phyloP scores from a whole-genome alignment of 1,284 basidiomycete species.

The Rhodofomes roseus region DNA sequence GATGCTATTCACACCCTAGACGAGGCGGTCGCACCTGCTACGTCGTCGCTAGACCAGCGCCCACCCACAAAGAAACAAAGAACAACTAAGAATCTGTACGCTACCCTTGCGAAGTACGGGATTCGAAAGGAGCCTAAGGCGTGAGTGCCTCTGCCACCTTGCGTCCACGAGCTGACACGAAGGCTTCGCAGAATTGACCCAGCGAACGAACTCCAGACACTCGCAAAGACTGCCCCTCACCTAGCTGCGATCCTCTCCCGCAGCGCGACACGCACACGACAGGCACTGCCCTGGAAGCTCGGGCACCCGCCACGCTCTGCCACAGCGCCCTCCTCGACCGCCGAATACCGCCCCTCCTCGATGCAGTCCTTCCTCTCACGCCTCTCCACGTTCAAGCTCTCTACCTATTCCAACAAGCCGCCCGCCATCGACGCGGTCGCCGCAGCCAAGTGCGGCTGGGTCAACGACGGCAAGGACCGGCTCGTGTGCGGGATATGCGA shows the following conservation, averaged over 20 bases:
- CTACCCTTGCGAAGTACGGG: constrained; percentile 73
- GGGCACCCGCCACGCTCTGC: constrained; percentile 20
- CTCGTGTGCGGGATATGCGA: constrained; percentile 67
- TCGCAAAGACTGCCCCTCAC: constrained; percentile 59
- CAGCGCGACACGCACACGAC: constrained; percentile 54
- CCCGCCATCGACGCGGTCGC: constrained; percentile 68
- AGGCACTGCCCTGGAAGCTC: constrained; percentile 40
- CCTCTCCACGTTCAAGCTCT: constrained; percentile 69
- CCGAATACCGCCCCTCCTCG: constrained; percentile 77
- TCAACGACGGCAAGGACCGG: constrained; percentile 73
- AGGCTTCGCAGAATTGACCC: constrained; percentile 18
- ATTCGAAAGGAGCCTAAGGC: constrained; percentile 47
- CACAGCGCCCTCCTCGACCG: constrained; percentile 30
- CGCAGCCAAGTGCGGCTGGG: constrained; percentile 75
- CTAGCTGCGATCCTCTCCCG: constrained; percentile 64
- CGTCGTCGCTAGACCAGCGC: constrained; percentile 33
- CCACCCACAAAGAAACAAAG: constrained; percentile 50
- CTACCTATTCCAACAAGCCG: constrained; percentile 77
- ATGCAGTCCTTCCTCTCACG: constrained; percentile 65
- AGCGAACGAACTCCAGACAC: constrained; percentile 22
- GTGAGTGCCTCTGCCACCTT: constrained; percentile 33
- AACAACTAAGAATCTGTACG: constrained; percentile 59
- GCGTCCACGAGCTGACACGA: neutral
- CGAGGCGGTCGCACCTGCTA: constrained; percentile 42
- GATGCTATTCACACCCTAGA: constrained; percentile 68